Conservation (phyloP, 2,329 filamentous ascomycete species). For the Xylogone sp. region DNA sequence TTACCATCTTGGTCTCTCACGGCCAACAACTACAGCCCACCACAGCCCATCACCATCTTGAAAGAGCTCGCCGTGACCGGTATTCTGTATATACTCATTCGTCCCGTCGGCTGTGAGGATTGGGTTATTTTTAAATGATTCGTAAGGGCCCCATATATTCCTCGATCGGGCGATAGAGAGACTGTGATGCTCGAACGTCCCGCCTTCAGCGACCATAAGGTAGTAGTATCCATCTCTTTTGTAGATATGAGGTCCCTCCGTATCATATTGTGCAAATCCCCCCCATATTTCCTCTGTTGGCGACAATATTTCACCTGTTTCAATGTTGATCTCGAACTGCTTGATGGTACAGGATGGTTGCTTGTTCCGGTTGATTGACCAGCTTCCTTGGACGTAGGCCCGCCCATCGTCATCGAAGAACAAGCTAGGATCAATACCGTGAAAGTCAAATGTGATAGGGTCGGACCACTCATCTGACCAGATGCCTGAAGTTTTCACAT, state of each 20-base stretch:
- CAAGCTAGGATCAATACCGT: conserved; percentile 45
- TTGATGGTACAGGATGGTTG: too few relatives aligned
- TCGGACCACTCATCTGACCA: conserved; percentile 26
- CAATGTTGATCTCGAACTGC: conserved; percentile 15
- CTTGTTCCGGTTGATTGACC: conserved; percentile 8
- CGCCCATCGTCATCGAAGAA: conserved; percentile 39
- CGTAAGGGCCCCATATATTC: conserved; percentile 39
- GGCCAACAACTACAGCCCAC: conserved; percentile 12
- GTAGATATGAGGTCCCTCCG: conserved; percentile 42
- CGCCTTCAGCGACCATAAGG: conserved; percentile 46
- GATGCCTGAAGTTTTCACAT: conserved; percentile 22
- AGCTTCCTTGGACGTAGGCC: conserved; percentile 29
- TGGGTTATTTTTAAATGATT: conserved; percentile 37
- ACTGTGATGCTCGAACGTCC: conserved; percentile 38
- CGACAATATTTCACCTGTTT: conserved; percentile 15
- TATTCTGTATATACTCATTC: conserved; percentile 35
- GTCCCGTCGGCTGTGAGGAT: conserved; percentile 39
- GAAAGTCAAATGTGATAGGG: conserved; percentile 33
- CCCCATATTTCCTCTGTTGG: conserved; percentile 26
- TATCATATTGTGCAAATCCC: conserved; percentile 20
- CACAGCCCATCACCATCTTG: conserved; percentile 30
- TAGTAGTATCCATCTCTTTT: conserved; percentile 44
- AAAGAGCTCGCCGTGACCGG: conserved; percentile 43
- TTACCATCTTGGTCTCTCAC: conserved; percentile 13
- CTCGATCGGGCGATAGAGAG: conserved; percentile 39